Evolutionary conservation across 1,284 basidiomycete genomes (phyloP).

Genomic region (Apiotrichum sp.): DNA sequence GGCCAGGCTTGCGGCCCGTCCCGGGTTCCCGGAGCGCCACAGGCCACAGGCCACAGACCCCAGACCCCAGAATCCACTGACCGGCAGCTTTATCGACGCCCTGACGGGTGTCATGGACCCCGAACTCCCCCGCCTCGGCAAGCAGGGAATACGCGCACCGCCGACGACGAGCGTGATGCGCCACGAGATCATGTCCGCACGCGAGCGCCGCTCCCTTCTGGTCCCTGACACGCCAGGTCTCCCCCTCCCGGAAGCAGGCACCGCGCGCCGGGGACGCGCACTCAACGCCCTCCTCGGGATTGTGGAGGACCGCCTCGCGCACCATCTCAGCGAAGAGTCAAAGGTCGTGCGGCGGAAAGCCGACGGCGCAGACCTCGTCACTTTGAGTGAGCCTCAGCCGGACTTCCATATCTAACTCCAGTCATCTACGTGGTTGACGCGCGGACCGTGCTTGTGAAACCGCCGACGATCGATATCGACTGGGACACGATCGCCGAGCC

Average conservation of each 20-base stretch:
- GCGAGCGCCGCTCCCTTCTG: slow-evolving; percentile 9
- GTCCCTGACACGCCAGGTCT: slow-evolving; percentile 41
- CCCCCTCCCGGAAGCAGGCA: background rate
- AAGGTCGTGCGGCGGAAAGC: slow-evolving; percentile 33
- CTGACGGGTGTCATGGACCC: slow-evolving; percentile 15
- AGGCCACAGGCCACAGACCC: too few species aligned
- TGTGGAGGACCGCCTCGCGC: slow-evolving; percentile 35
- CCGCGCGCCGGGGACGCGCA: slow-evolving; percentile 18
- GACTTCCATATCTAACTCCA: slow-evolving; percentile 8
- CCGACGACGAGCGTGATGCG: slow-evolving; percentile 12
- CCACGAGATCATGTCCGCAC: slow-evolving; percentile 3
- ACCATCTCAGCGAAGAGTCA: slow-evolving; percentile 36
- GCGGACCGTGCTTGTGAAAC: slow-evolving; percentile 21
- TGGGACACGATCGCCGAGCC: slow-evolving; percentile 16
- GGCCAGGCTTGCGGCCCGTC: too few species aligned
- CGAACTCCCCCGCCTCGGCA: background rate
- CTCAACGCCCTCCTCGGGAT: slow-evolving; percentile 29
- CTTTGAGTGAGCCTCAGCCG: slow-evolving; percentile 30
- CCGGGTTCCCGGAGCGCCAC: too few species aligned
- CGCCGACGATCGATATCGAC: slow-evolving; percentile 12
- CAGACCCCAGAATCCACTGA: too few species aligned
- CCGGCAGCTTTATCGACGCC: slow-evolving; percentile 13
- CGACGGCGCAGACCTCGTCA: slow-evolving; percentile 35
- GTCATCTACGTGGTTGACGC: slow-evolving; percentile 43
- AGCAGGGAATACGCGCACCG: background rate